These are phyloP conservation scores for Coffea eugenioides DNA, from an alignment of 257 asterid genomes.

Conservation along the genomic window DNA sequence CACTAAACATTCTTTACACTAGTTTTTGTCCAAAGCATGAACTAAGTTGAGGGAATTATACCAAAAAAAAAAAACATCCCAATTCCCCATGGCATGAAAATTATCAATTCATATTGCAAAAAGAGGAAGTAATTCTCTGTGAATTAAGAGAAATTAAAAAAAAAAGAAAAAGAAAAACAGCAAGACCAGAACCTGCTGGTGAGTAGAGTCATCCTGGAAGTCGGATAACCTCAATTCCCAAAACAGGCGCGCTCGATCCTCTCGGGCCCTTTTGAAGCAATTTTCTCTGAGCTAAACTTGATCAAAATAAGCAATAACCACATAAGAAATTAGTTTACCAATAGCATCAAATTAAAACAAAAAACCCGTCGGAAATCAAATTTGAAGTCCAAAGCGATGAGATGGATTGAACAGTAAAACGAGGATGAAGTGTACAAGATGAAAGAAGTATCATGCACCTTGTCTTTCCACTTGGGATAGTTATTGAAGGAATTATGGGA, in stretches of 20 bases:
- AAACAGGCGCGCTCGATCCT: conserved; percentile 75
- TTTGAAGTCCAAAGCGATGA: not conserved
- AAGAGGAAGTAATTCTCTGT: not conserved
- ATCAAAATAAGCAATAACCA: not conserved
- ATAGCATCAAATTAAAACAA: not conserved
- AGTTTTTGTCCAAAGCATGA: too few relatives aligned
- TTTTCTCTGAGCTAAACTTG: conserved; percentile 74
- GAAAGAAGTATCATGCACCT: conserved; percentile 42
- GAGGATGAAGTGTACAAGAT: too few relatives aligned
- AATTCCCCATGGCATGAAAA: not conserved
- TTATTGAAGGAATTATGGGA: conserved; percentile 44
- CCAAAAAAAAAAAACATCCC: not conserved
- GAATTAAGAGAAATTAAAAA: not conserved
- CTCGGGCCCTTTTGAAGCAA: conserved; percentile 77
- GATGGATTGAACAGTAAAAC: not conserved
- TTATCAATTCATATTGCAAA: not conserved
- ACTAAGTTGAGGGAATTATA: not conserved
- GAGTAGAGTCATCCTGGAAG: conserved; percentile 28
- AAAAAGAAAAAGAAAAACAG: not conserved
- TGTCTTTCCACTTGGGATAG: conserved; percentile 65
- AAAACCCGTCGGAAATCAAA: not conserved
- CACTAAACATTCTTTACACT: too few relatives aligned
- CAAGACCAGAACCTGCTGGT: conserved; percentile 31
- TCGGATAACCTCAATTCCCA: conserved; percentile 70
- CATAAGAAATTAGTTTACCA: not conserved